phyloP scores from a whole-genome alignment of 169 alveolate species.

The Plasmodium billcollinsi region DNA sequence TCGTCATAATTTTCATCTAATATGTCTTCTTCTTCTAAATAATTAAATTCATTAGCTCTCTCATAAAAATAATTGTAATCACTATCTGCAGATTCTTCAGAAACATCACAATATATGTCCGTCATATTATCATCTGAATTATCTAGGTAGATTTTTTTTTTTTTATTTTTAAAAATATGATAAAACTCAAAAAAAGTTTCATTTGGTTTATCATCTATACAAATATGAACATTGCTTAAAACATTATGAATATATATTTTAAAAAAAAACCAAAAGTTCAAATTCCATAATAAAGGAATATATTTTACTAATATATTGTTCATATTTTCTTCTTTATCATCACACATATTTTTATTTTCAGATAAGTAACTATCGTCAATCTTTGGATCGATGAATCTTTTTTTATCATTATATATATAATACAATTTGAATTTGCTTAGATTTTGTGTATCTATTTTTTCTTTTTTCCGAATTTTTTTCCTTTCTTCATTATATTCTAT shows the following conservation, averaged over 20 bases:
- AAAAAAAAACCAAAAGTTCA: conserved; percentile 49
- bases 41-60: conserved; percentile 33
- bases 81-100: conserved; percentile 44
- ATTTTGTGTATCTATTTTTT: neutral
- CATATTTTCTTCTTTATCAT: neutral
- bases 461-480: conserved; percentile 5
- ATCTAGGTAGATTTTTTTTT: conserved; percentile 38
- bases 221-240: conserved; percentile 54
- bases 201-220: conserved; percentile 48
- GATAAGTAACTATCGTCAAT: neutral
- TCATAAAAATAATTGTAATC: conserved; percentile 68
- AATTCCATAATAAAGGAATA: conserved; percentile 5
- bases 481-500: conserved; percentile 56
- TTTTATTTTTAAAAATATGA: conserved; percentile 41
- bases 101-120: conserved; percentile 57
- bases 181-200: conserved; percentile 69
- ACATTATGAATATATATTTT: conserved; percentile 54
- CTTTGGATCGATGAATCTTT: neutral
- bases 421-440: conserved; percentile 5
- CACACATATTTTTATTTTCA: neutral
- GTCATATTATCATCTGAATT: conserved; percentile 25
- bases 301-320: conserved; percentile 14
- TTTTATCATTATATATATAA: conserved; percentile 5
- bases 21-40: conserved; percentile 20
- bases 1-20: conserved; percentile 5